Percentiles rank a stretch among this genome's conserved stretches.
These are phyloP conservation scores for Galerina marginata DNA, from an alignment of 768 basidiomycete genomes.

Conservation along the genomic window DNA sequence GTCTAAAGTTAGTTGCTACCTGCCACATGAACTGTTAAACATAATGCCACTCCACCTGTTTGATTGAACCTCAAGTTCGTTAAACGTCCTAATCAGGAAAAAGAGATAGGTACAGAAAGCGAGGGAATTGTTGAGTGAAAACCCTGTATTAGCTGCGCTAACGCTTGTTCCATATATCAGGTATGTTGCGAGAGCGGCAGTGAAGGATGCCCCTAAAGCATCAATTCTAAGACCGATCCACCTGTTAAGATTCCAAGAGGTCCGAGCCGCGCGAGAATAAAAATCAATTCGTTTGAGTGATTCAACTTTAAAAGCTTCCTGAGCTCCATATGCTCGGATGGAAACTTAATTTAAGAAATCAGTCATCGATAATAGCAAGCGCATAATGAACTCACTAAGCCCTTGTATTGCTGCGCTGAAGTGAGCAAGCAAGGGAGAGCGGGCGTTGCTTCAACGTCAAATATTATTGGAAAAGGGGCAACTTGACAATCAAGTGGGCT, in stretches of 20 bases:
- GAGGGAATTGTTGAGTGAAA: slow-evolving; percentile 61
- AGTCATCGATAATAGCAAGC: neutral
- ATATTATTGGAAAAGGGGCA: neutral
- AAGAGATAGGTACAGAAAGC: slow-evolving; percentile 61
- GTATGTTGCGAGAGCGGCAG: slow-evolving; percentile 56
- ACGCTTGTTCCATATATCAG: slow-evolving; percentile 50
- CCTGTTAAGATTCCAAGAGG: slow-evolving; percentile 53
- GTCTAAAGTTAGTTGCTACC: neutral
- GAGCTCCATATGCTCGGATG: slow-evolving; percentile 68
- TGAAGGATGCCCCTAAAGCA: slow-evolving; percentile 58
- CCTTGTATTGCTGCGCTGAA: slow-evolving; percentile 52
- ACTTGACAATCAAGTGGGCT: neutral
- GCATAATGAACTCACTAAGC: slow-evolving; percentile 37
- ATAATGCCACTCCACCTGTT: slow-evolving; percentile 25
- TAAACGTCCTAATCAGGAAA: slow-evolving; percentile 46
- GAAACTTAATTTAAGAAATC: slow-evolving; percentile 36
- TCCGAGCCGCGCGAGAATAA: slow-evolving; percentile 48
- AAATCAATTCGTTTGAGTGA: slow-evolving; percentile 55
- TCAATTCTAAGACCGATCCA: slow-evolving; percentile 58
- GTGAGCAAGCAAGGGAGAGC: slow-evolving; percentile 22
- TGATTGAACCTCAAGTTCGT: slow-evolving; percentile 46
- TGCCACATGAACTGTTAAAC: neutral
- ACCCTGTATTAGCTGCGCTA: slow-evolving; percentile 48
- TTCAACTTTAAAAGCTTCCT: slow-evolving; percentile 49
- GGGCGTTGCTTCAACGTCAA: slow-evolving; percentile 17